phyloP scores from a whole-genome alignment of 2,329 filamentous ascomycete species.

The Alternaria metachromatica region DNA sequence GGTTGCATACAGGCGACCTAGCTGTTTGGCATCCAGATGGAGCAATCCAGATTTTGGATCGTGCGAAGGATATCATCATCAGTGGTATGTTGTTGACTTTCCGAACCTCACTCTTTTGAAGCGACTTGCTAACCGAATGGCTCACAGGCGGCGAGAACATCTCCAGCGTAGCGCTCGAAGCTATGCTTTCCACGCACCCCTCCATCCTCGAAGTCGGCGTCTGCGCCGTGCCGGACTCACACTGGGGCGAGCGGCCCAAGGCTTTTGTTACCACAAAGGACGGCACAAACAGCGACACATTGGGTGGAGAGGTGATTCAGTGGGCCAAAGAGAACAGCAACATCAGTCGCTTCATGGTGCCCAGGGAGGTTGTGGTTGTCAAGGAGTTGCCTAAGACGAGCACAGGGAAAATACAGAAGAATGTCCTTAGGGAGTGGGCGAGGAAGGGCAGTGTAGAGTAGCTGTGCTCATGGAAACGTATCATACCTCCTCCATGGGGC shows the following conservation, averaged over 20 bases:
- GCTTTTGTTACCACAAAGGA: constrained; percentile 85
- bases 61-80: constrained; percentile 98
- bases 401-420: constrained; percentile 97
- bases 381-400: constrained; percentile 91
- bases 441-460: constrained; percentile 54
- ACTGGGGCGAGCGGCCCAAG: constrained; percentile 97
- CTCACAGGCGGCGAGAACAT: constrained; percentile 89
- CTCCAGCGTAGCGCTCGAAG: constrained; percentile 88
- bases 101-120: neutral
- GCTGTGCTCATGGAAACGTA: neutral
- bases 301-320: constrained; percentile 75
- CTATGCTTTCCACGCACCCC: constrained; percentile 86
- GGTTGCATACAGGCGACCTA: constrained; percentile 86
- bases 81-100: constrained; percentile 65
- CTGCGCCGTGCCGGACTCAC: constrained; percentile 82
- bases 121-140: neutral
- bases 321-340: constrained; percentile 84
- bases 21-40: constrained; percentile 94
- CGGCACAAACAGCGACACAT: constrained; percentile 55
- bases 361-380: constrained; percentile 77
- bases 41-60: constrained; percentile 87
- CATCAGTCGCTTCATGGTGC: constrained; percentile 92
- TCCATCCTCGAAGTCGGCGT: constrained; percentile 91
- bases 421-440: constrained; percentile 86
- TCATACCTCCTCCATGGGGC: neutral